These are phyloP conservation scores for Neonothopanus nambi DNA, from an alignment of 1,284 basidiomycete genomes.

Conservation along the genomic window DNA sequence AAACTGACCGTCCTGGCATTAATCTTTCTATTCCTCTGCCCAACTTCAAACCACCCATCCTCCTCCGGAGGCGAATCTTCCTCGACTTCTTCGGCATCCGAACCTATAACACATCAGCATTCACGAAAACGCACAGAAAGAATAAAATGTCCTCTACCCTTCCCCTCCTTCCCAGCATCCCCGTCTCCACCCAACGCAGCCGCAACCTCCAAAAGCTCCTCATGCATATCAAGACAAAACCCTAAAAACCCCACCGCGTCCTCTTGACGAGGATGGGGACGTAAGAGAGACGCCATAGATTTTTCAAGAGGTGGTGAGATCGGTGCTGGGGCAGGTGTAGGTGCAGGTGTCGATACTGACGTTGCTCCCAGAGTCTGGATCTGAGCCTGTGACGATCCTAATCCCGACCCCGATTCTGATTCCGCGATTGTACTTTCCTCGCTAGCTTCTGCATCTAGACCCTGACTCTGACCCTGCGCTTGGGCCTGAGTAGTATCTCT, in stretches of 20 bases:
- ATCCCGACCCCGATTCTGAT: not conserved
- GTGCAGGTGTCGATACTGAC: constrained; percentile 29
- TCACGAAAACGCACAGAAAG: too few relatives aligned
- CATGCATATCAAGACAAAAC: constrained; percentile 93
- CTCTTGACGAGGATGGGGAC: constrained; percentile 75
- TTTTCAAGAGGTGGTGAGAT: constrained; percentile 50
- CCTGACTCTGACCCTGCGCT: constrained; percentile 13
- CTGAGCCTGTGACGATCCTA: too few relatives aligned
- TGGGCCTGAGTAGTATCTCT: constrained; percentile 12
- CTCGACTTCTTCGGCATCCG: constrained; percentile 42
- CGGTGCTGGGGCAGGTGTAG: too few relatives aligned
- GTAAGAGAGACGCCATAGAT: constrained; percentile 79
- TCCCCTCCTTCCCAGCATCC: not conserved
- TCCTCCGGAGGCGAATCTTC: constrained; percentile 46
- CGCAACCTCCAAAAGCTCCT: constrained; percentile 68
- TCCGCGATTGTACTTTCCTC: constrained; percentile 3
- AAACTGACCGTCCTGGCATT: constrained; percentile 75
- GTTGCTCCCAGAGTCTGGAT: constrained; percentile 9
- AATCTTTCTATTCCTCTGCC: constrained; percentile 85
- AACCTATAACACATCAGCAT: too few relatives aligned
- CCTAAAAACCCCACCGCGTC: constrained; percentile 95
- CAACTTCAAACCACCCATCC: constrained; percentile 91
- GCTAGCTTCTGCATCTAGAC: too few relatives aligned
- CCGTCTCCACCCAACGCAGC: not conserved
- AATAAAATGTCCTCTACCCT: not conserved